These are phyloP conservation scores for Citropsis articulata DNA, from an alignment of 345 rosid genomes.

Conservation along the genomic window DNA sequence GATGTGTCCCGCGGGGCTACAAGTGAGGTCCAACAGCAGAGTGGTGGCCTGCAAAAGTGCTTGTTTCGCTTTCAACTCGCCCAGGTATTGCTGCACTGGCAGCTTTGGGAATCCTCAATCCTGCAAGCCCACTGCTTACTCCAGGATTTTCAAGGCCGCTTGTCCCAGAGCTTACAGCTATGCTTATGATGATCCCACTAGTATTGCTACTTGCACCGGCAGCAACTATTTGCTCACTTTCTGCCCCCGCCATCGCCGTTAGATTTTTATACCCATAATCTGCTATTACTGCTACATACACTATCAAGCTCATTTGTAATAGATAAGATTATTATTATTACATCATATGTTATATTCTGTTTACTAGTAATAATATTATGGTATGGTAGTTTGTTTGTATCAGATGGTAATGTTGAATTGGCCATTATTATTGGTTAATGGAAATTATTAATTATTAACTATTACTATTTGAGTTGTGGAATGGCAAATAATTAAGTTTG, in stretches of 20 bases:
- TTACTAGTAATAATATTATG: no score
- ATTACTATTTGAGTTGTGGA: no score
- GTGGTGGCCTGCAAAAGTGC: conserved; percentile 96
- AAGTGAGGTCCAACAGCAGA: conserved; percentile 57
- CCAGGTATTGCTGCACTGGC: conserved; percentile 90
- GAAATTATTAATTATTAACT: no score
- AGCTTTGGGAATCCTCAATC: conserved; percentile 64
- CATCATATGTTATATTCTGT: no score
- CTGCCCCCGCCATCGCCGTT: conserved; percentile 66
- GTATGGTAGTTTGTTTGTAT: no score
- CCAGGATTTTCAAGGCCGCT: conserved; percentile 83
- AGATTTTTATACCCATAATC: background rate
- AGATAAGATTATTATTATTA: no score
- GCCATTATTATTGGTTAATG: no score
- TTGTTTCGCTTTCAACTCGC: conserved; percentile 84
- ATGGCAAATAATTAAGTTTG: no score
- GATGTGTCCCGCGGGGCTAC: conserved; percentile 84
- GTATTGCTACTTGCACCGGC: conserved; percentile 74
- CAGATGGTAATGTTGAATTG: no score
- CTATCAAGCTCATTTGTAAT: no score
- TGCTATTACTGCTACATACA: background rate
- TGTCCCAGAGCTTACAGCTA: conserved; percentile 94
- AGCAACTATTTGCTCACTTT: conserved; percentile 78
- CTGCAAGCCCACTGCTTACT: conserved; percentile 91
- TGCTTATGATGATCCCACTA: conserved; percentile 92